A percentile compares a stretch with the other conserved stretches of the same genome.
Conservation (phyloP, 345 rosid genomes). For the Populus ilicifolia region DNA sequence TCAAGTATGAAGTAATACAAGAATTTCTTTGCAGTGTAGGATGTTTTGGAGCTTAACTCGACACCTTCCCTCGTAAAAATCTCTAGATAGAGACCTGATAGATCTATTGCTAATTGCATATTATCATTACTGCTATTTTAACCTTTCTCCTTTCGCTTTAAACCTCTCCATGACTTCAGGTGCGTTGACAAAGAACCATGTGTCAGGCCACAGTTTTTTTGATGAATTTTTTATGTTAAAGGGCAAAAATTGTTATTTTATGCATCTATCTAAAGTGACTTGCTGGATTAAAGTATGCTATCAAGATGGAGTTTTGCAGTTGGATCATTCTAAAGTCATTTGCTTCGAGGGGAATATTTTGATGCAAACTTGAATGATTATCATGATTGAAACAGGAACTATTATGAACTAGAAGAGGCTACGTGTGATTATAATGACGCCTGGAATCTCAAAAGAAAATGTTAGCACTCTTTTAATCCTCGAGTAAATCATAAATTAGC, state of each 20-base stretch:
- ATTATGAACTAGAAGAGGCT: conserved; percentile 5
- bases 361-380: neutral
- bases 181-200: neutral
- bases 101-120: too few relatives aligned
- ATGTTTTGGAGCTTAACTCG: neutral
- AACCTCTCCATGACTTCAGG: neutral
- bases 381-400: conserved; percentile 15
- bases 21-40: neutral
- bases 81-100: too few relatives aligned
- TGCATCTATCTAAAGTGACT: neutral
- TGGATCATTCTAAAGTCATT: neutral
- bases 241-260: neutral
- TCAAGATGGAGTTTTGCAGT: neutral
- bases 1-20: neutral
- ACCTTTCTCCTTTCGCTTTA: neutral
- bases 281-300: neutral
- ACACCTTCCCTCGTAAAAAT: neutral
- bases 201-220: neutral
- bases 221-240: neutral
- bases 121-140: neutral
- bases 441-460: neutral
- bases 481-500: too few relatives aligned
- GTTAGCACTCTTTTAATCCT: neutral
- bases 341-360: neutral
- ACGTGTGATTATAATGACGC: neutral